Evolutionary conservation across 2,329 filamentous ascomycete species (phyloP), one percentile per base, ranked within the genome.

Genomic region (Fusarium dimerum): DNA sequence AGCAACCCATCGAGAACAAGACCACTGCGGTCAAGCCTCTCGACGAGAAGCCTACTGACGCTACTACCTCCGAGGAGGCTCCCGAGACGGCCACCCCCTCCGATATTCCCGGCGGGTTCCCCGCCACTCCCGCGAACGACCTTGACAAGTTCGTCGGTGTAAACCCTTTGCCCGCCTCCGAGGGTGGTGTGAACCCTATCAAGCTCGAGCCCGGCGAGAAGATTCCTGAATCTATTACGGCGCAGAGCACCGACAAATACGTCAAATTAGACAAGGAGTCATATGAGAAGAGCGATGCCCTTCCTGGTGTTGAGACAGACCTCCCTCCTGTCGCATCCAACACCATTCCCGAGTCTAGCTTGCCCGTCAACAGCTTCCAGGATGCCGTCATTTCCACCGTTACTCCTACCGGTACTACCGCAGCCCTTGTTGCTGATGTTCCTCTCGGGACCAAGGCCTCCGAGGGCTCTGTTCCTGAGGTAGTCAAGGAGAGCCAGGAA

Each of bases 201-300:
- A 80, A 82, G 65, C 80, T 96, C 49, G 81, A 82, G 20, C 88
- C 92, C 5, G 92, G 92, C 64, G 90, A 96, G 76, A 85, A 86
- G 70, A 82, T 96, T 10, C 92, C 92, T 40, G 80, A 89, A 44
- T 80, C 81, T 26, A 67, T 92, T 62, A 85, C 85, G 44, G 72
- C 80, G 47, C 88, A 89, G 70, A 87, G 87, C 59, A 77, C 83
- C 63, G 87, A 90, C 69, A 76, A 77, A 54, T 87, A 91, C 46
- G 82, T 96, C 66, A 84, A 86, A 66, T 82, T 90, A 17, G 92
- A 97, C 70, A 82, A 91, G 71, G 89, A 86, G 62, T 93, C 90
- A 2, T 97, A 97, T 72, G 88, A 95, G 71, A 89, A 89, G 71
- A 85, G 86, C 58, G 88, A 88, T 66, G 81, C 85, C 51, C 72